Evolutionary conservation across 2,329 filamentous ascomycete genomes (phyloP).

Genomic region (Hansfordia pulvinata): DNA sequence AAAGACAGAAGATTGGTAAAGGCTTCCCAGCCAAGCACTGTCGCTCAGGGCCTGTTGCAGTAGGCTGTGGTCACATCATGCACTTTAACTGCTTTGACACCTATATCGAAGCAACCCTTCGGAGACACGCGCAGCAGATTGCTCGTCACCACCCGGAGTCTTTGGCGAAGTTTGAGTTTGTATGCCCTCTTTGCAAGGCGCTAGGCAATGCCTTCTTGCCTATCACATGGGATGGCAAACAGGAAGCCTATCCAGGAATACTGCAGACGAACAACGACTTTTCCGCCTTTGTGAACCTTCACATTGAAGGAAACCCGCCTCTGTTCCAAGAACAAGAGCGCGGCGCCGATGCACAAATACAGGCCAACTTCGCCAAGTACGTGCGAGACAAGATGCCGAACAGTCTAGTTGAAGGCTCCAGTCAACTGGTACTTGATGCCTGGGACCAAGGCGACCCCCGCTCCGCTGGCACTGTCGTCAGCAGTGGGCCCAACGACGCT

Average conservation of each 20-base stretch:
- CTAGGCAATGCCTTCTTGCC: constrained; percentile 90
- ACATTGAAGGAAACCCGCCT: constrained; percentile 31
- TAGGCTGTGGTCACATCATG: constrained; percentile 96
- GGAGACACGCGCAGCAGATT: constrained; percentile 84
- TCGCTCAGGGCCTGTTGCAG: constrained; percentile 65
- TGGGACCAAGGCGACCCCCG: constrained; percentile 25
- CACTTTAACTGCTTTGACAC: constrained; percentile 91
- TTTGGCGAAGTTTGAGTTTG: constrained; percentile 70
- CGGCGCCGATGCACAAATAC: constrained; percentile 17
- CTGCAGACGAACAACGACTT: constrained; percentile 49
- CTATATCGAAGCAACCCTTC: constrained; percentile 72
- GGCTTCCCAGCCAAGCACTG: constrained; percentile 64
- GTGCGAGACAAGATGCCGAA: constrained; percentile 22
- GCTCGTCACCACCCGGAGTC: constrained; percentile 86
- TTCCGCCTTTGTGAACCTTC: constrained; percentile 51
- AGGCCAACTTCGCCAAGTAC: constrained; percentile 23
- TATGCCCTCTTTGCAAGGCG: constrained; percentile 93
- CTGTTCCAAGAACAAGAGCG: constrained; percentile 9
- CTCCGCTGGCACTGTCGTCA: constrained; percentile 15
- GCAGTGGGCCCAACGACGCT: constrained; percentile 27
- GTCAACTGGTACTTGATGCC: constrained; percentile 20
- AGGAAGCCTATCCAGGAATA: constrained; percentile 68
- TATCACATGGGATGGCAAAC: constrained; percentile 87
- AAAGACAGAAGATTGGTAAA: constrained; percentile 75
- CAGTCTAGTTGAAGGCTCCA: constrained; percentile 23